Conservation (phyloP, 2,329 filamentous ascomycete genomes). For the Beauveria caledonica region DNA sequence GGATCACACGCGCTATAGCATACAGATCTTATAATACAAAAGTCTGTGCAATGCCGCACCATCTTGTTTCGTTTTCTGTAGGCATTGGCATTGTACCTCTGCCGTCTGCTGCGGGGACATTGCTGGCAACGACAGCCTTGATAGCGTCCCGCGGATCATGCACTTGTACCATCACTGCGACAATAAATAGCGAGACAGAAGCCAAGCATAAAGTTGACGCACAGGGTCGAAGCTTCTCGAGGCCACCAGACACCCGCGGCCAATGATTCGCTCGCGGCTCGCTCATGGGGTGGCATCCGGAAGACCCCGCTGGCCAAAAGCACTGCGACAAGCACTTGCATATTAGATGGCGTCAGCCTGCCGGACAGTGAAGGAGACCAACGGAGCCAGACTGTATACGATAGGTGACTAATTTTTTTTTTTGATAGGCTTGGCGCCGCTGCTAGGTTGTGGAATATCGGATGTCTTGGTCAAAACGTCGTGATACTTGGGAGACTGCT, state of each 20-base stretch:
- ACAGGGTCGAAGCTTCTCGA: background rate
- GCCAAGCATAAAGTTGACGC: background rate
- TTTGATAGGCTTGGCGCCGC: background rate
- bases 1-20: background rate
- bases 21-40: background rate
- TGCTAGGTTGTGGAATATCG: background rate
- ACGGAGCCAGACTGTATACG: background rate
- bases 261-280: background rate
- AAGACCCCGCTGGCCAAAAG: slow-evolving; percentile 3
- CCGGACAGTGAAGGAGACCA: background rate
- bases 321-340: slow-evolving; percentile 8
- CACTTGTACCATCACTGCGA: background rate
- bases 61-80: background rate
- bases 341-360: background rate
- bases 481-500: background rate
- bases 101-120: background rate
- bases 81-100: background rate
- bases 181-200: background rate
- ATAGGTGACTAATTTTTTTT: background rate
- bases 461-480: background rate
- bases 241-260: background rate
- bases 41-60: background rate
- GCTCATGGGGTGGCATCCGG: slow-evolving; percentile 4
- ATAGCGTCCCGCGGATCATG: background rate
- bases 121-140: background rate